Conservation (phyloP, 441 rosid genomes). For the Populus hybrid region DNA sequence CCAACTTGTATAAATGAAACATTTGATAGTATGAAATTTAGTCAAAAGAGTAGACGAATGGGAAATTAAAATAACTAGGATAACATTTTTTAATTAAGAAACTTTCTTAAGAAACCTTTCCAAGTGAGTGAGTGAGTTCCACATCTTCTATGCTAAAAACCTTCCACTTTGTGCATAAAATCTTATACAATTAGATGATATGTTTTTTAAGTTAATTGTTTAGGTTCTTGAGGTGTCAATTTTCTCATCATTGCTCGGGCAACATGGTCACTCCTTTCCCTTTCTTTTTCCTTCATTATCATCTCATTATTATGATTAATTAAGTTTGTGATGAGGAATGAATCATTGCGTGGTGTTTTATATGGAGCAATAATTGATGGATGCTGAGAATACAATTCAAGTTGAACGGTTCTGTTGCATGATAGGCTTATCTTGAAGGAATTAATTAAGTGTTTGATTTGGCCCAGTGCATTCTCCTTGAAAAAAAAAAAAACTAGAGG, state of each 20-base stretch:
- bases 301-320: constrained; percentile 4
- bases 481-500: not conserved
- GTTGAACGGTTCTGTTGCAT: not conserved
- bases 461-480: not conserved
- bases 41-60: constrained; percentile 7
- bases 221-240: not conserved
- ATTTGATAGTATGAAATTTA: not conserved
- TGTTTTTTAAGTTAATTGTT: not conserved
- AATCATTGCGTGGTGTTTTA: not conserved
- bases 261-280: not conserved
- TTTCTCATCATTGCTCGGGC: constrained; percentile 19
- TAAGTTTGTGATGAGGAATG: constrained; percentile 14
- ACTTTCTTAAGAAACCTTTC: not conserved
- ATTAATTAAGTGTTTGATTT: no score
- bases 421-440: not conserved
- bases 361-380: not conserved
- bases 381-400: not conserved
- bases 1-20: not conserved
- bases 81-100: constrained; percentile 4
- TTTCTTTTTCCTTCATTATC: constrained; percentile 8
- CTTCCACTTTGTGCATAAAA: not conserved
- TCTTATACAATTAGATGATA: not conserved
- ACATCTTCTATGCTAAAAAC: constrained; percentile 1
- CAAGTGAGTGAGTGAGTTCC: not conserved
- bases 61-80: constrained; percentile 6